Base-by-base conservation (phyloP, 805 yeast species). In the Groenewaldozyma tartarivorans region DNA sequence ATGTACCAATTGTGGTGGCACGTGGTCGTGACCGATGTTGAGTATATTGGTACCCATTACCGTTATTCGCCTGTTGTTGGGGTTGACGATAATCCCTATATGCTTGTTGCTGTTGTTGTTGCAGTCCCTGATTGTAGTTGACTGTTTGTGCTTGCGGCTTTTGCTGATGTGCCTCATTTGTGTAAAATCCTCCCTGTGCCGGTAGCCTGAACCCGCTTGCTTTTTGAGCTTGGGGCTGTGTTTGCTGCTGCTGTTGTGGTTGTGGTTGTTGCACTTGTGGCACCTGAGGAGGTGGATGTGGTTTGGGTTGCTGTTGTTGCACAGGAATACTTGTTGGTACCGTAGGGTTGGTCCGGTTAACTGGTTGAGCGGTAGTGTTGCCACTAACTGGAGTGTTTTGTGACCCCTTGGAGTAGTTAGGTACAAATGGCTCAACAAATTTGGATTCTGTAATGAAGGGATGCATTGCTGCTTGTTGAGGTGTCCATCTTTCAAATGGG, bases 401-500 rank as follows among this genome's bases (percentile, higher is more conserved):
- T 31, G 39, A 32, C 15, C 38, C 43, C 9, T 35, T 39, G 26
- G 42, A 40, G 16, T 43, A 39, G 24, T 32, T 35, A 6, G 58
- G 58, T 20, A 50, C 55, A 43, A 44, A 61, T 7, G 62, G 65
- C 0, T 77, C 81, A 7, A 59, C 58, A 52, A 74, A 79, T 42
- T 64, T 68, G 40, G 67, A 67, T 38, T 72, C 78, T 4, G 82
- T 81, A 16, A 92, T 76, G 59, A 92, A 92, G 0, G 97, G 96
- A 63, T 92, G 98, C 59, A 75, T 67, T 13, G 79, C 67, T 0
- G 97, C 98, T 59, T 92, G 96, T 50, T 86, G 95, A 9, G 98
- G 98, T 0, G 96, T 85, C 81, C 96, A 82, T 52, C 99, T 74
- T 58, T 87, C 95, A 51, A 92, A 70, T 0, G 98, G 98, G 59